Base-by-base conservation (phyloP, 1,284 basidiomycete species). In the Porodaedalea pini region DNA sequence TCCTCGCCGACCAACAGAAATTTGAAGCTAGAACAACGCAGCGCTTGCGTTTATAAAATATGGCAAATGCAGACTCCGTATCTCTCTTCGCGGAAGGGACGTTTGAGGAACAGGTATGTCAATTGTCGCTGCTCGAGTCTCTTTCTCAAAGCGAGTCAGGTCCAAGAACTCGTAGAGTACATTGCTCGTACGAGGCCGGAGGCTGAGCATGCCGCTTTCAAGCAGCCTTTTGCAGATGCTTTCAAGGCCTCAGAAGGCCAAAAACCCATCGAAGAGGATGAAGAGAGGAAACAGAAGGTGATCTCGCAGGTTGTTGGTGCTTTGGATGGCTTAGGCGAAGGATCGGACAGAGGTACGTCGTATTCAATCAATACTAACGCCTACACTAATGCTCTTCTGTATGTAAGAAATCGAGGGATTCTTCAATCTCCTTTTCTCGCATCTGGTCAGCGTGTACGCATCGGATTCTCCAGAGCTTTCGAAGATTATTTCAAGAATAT, bases 41-140 rank as follows among this genome's bases (percentile, higher is more conserved):
- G n/a, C n/a, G n/a, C n/a, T n/a, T n/a, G n/a, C n/a, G n/a, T n/a
- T n/a, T n/a, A n/a, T n/a, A n/a, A n/a, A 54, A 45, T 23, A 62
- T 62, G 61, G 39, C 41, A 17, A 41, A 34, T 17, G 17, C 85
- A 66, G 92, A 94, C 76, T 88, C 88, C 51, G 79, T 94, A 57
- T 86, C 91, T 57, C 85, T 94, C 65, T 92, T 92, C 67, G 84
- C 89, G 23, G 92, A 94, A 72, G 89, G 92, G 58, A 90, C 92
- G 0, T 94, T 92, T 67, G 82, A 87, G 69, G 90, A 93, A 71
- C 90, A 92, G 82, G 91, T 91, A 67, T 62, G 66, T 53, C 48
- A 31, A 39, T 49, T 29, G 21, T 15, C 15, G 3, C n/a, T 29
- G 32, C n/a, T 19, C 4, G 13, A 36, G 21, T 2, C 25, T 21